phyloP scores from a whole-genome alignment of 1,284 basidiomycete species.

The Pholiota adiposa region DNA sequence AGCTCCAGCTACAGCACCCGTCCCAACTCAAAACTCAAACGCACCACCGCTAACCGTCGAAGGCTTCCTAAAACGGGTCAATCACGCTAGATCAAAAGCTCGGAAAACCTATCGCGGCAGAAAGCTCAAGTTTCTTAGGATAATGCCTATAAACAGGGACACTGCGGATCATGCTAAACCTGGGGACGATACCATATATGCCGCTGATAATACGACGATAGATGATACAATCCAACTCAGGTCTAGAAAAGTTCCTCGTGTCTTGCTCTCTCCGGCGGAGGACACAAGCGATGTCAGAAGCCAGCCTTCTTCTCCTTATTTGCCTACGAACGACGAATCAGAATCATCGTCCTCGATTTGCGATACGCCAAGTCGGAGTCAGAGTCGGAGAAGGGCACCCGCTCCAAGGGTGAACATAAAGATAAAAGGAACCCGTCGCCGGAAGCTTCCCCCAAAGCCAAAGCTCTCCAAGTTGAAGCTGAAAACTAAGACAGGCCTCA shows the following conservation, averaged over 20 bases:
- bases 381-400: slow-evolving; percentile 1
- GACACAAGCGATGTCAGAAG: neutral
- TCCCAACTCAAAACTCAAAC: too few relatives aligned
- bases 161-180: neutral
- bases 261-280: neutral
- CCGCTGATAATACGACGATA: neutral
- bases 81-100: slow-evolving; percentile 18
- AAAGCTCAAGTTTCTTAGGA: neutral
- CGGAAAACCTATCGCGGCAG: slow-evolving; percentile 19
- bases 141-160: neutral
- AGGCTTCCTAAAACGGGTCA: slow-evolving; percentile 26
- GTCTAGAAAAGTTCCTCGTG: slow-evolving; percentile 12
- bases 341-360: neutral
- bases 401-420: too few relatives aligned
- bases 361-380: neutral
- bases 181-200: neutral
- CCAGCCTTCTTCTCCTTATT: too few relatives aligned
- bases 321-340: neutral
- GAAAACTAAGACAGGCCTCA: too few relatives aligned
- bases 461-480: too few relatives aligned
- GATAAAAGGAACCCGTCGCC: too few relatives aligned
- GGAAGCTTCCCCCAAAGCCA: too few relatives aligned
- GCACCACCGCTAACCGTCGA: slow-evolving; percentile 25
- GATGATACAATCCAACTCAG: slow-evolving; percentile 13
- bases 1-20: too few relatives aligned